Conservation (phyloP, 2,329 filamentous ascomycete species). For the Aureobasidium sp. region DNA sequence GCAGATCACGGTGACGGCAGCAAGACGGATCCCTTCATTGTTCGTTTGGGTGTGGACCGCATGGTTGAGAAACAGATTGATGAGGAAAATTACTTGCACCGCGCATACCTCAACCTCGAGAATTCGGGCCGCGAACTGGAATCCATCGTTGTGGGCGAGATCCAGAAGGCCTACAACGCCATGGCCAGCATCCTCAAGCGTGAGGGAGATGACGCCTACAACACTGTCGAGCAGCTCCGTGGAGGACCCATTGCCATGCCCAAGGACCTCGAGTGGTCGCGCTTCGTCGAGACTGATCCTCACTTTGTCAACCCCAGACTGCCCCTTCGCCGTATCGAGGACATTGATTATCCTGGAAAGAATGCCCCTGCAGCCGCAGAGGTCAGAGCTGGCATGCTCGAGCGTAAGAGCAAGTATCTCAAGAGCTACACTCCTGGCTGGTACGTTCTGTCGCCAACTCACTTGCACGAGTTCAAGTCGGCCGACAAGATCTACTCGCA, state of each 20-base stretch:
- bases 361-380: conserved; percentile 77
- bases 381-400: conserved; percentile 81
- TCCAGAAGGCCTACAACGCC: conserved; percentile 95
- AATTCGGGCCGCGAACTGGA: conserved; percentile 91
- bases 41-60: conserved; percentile 77
- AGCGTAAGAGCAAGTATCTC: conserved; percentile 97
- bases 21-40: conserved; percentile 86
- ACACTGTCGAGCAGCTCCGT: conserved; percentile 71
- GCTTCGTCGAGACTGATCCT: conserved; percentile 72
- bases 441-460: conserved; percentile 94
- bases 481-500: conserved; percentile 77
- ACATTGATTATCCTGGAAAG: conserved; percentile 86
- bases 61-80: conserved; percentile 90
- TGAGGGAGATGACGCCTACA: conserved; percentile 76
- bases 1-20: conserved; percentile 71
- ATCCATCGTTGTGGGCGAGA: conserved; percentile 92
- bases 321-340: conserved; percentile 68
- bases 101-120: conserved; percentile 89
- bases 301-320: conserved; percentile 82
- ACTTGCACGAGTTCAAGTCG: conserved; percentile 98
- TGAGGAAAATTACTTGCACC: conserved; percentile 92
- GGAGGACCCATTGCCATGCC: conserved; percentile 85
- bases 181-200: conserved; percentile 87
- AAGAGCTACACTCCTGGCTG: conserved; percentile 96
- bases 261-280: conserved; percentile 84